Evolutionary conservation across 2,329 filamentous ascomycete genomes (phyloP), one percentile per base, ranked within the genome.

Genomic region (Aspergillus fijiensis): DNA sequence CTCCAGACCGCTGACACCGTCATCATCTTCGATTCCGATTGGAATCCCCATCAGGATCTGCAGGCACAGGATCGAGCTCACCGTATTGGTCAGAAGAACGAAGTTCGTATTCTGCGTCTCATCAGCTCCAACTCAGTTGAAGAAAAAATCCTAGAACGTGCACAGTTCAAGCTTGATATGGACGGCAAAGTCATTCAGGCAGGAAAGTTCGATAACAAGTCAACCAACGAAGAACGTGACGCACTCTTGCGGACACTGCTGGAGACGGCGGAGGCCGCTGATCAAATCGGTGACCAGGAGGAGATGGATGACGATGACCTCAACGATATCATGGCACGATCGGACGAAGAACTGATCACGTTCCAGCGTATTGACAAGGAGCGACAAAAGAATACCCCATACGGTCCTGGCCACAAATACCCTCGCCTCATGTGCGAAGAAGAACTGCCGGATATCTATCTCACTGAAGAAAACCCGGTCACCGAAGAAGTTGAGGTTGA

Each of bases 21-120:
- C 80, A 97, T 99, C 77, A 99, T 99, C 72, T 99, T 97, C 79
- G 95, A 99, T 74, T 99, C 95, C 0, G 95, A 99, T 80, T 99
- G 95, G 95, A 99, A 99, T 77, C 95, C 95, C 74, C 94, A 98
- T 75, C 95, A 99, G 77, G 95, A 99, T 90, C 82, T 99, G 77
- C 95, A 99, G 77, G 95, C 95, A 14, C 95, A 99, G 75, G 95
- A 99, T 89, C 95, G 95, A 88, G 95, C 95, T 51, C 95, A 99
- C 87, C 94, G 95, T 89, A 99, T 99, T 67, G 95, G 95, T 63
- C 95, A 99, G 77, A 99, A 99, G 87, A 99, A 99, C 70, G 95
- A 99, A 77, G 95, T 99, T 59, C 90, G 95, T 69, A 99, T 99
- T 75, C 80, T 99, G 61, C 89, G 95, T 77, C 84, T 99, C 49